Base-by-base conservation (phyloP, 805 yeast genomes). In the Suhomyces xylopsoci region DNA sequence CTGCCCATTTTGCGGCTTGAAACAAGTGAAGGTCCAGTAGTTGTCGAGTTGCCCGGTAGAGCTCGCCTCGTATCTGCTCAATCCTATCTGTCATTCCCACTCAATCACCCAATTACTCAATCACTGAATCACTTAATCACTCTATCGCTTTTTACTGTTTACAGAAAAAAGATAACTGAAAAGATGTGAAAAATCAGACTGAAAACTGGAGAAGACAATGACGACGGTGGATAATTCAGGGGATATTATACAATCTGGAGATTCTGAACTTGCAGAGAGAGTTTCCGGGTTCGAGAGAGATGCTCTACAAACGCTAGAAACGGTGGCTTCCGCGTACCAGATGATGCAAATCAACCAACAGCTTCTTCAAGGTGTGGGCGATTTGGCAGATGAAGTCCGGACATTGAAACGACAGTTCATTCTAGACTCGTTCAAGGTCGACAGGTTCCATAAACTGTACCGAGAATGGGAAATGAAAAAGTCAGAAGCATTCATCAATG, bases 1-100 rank as follows among this genome's bases (percentile, higher is more conserved):
- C 84, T 52, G 74, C 77, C 96, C 96, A 91, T 71, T 89, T 89
- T 3, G 96, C 82, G 0, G 91, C 84, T 49, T 83, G 84, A 61
- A 78, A 77, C 10, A 90, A 73, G 53, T 87, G 82, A 54, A 89
- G 71, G 32, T 81, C 79, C 1, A 82, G 66, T 17, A 90, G 71
- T 3, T 74, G 71, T 19, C 59, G 59, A 36, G 66, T 62, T 12
- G 77, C 69, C 7, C 55, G 58, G 50, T 60, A 62, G 24, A 74
- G 60, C n/a, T 70, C 66, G 6, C 45, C 45, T 22, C 74, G 47
- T 20, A 53, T 49, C n/a, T 20, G 38, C 12, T 45, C 47, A 14
- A 28, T 28, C 12, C 17, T 14, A 5, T 48, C 51, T 20, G 45
- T 40, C 51, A 48, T 48, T n/a, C 8, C 32, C 5, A 28, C 32